Evolutionary conservation across 2,329 filamentous ascomycete species (phyloP), one percentile per base, ranked within the genome.

Genomic region (Claviceps sorghi): DNA sequence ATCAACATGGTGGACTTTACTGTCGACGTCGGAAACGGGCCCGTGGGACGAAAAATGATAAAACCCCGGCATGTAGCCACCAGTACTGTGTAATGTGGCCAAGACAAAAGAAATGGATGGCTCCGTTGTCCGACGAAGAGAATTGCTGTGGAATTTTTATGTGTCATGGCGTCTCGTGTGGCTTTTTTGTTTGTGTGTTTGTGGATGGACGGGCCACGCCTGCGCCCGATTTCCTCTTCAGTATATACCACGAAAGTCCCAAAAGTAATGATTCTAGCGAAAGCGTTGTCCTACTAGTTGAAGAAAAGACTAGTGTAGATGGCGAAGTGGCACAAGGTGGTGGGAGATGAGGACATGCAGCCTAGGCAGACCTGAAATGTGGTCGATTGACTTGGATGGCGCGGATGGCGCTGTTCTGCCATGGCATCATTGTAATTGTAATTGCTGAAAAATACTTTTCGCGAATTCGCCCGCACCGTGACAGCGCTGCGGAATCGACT

Each of bases 1-100:
- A 67, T 79, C 52, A 71, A 81, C 58, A 61, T 81, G 51, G 67
- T 79, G 19, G 66, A 71, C 52, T 70, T 75, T 26, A 64, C 62
- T 21, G 61, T 79, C 40, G 67, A 73, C 50, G 55, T 69, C 13
- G 66, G 64, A 10, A 58, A 60, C 8, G 61, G 61, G 4, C 53
- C 59, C 3, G 51, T 67, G 38, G 67, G 65, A 47, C 55, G 61
- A 22, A 59, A 56, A 22, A 55, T 56, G 19, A 45, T 52, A 4
- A 63, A 61, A 48, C 59, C 61, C 29, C 30, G 30, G 15, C 41
- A 34, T 36, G 15, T 34, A 41, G 36, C 10, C n/a, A 17, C 11
- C 21, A 15, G 6, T 43, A 8, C 11, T 26, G 7, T 21, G 15
- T 29, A 32, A 26, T 40, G 19, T 7, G n/a, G 19, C 17, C 22